These are phyloP conservation scores for Phanerodontia chrysosporium DNA, from an alignment of 768 basidiomycete species.

Conservation along the genomic window DNA sequence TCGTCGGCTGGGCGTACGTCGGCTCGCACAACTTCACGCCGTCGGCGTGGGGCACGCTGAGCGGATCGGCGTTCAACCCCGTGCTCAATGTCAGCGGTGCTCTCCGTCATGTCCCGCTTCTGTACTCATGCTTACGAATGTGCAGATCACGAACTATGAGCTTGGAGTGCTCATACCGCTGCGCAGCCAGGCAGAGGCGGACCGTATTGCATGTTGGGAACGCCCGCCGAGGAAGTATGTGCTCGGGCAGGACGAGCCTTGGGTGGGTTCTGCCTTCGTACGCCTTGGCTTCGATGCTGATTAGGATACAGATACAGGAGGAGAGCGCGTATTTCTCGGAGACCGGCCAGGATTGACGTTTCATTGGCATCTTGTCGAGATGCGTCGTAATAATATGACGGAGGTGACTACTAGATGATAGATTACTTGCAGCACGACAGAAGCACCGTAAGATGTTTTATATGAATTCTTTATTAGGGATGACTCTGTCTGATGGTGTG, in stretches of 20 bases:
- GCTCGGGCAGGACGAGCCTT: constrained; percentile 58
- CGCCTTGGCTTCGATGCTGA: neutral
- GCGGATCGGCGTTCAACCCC: constrained; percentile 65
- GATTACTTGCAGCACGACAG: too few species aligned
- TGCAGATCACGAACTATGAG: constrained; percentile 78
- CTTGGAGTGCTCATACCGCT: constrained; percentile 80
- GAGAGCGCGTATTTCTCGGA: neutral
- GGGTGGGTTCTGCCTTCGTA: constrained; percentile 53
- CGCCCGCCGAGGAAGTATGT: constrained; percentile 75
- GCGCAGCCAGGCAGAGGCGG: constrained; percentile 48
- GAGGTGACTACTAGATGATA: too few species aligned
- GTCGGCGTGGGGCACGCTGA: constrained; percentile 84
- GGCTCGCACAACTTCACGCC: constrained; percentile 92
- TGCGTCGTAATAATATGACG: too few species aligned
- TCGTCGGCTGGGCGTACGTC: constrained; percentile 74
- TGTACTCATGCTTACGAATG: neutral
- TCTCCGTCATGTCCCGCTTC: too few species aligned
- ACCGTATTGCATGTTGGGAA: constrained; percentile 66
- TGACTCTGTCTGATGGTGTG: too few species aligned
- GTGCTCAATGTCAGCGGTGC: constrained; percentile 65
- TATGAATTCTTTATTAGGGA: too few species aligned
- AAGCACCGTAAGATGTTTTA: too few species aligned
- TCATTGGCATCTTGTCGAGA: too few species aligned
- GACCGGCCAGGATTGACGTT: neutral
- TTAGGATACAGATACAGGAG: neutral